Evolutionary conservation across 768 basidiomycete species (phyloP), one percentile per base, ranked within the genome.

Genomic region (Pisolithus albus): DNA sequence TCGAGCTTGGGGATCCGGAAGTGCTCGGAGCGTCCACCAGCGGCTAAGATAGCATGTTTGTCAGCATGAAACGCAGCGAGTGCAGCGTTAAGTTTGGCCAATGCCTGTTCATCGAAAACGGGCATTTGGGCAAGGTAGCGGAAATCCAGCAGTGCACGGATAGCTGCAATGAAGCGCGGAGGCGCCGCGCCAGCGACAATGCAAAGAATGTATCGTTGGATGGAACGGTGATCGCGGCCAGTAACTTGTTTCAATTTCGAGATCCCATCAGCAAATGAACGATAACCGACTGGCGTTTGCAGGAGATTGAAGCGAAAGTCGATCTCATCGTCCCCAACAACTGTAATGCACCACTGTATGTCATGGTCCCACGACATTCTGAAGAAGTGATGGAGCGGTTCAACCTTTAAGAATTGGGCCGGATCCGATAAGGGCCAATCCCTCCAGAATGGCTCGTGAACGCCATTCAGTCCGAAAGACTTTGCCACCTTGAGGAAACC

Each of bases 201-300:
- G 5, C 61, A 40, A 21, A 76, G 48, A 11, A 75, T 53, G 47
- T 68, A 66, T 2, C 60, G 49, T 52, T 75, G 64, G 4, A 74
- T 57, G 21, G 75, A 63, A 2, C 64, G 52, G 49, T 74, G 70
- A 40, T 74, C 72, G 11, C 62, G 49, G 2, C 73, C 72, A 8
- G 71, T 72, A 7, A 70, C 65, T 53, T 75, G 73, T 47, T 75
- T 75, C 24, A 76, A 44, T 18, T 56, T 54, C 11, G 69, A 72
- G 11, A 76, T 68, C 0, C 74, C 74, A 16, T 70, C 64, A n/a
- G 57, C 54, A 47, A 74, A 76, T 18, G 69, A 67, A 18, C 63
- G 56, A 57, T 64, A 71, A 3, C 70, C 70, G 7, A 62, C 61
- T 30, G 59, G 61, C 8, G 65, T 61, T 24, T 74, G 72, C 7